Evolutionary conservation across 805 yeast genomes (phyloP).

Genomic region (Barnettozyma pratensis): DNA sequence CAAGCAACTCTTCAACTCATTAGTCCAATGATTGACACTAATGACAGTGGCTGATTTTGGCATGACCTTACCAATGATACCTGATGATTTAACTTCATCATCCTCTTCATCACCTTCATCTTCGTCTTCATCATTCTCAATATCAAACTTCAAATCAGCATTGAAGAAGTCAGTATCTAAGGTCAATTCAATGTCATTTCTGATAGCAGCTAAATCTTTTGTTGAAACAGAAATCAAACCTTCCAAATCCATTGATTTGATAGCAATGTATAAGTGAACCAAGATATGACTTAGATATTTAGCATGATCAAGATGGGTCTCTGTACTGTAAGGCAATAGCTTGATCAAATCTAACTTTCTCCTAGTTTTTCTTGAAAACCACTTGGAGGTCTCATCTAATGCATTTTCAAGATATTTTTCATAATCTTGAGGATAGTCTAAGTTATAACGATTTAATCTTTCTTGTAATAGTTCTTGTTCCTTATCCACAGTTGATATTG

Average conservation of each 20-base stretch:
- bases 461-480: constrained; percentile 22
- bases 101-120: constrained; percentile 35
- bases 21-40: constrained; percentile 79
- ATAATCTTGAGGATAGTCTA: constrained; percentile 47
- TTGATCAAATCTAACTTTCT: constrained; percentile 29
- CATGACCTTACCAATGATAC: constrained; percentile 52
- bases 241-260: constrained; percentile 66
- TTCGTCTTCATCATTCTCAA: constrained; percentile 35
- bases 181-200: constrained; percentile 39
- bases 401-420: constrained; percentile 27
- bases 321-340: constrained; percentile 71
- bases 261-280: constrained; percentile 72
- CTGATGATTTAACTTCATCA: constrained; percentile 33
- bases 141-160: constrained; percentile 32
- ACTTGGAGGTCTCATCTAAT: constrained; percentile 32
- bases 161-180: constrained; percentile 48
- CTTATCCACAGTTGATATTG: constrained; percentile 7
- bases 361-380: constrained; percentile 32
- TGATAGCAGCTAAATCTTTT: constrained; percentile 52
- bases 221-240: constrained; percentile 65
- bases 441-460: constrained; percentile 36
- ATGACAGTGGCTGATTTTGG: constrained; percentile 70
- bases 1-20: constrained; percentile 74
- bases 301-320: constrained; percentile 61
- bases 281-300: constrained; percentile 75